Base-by-base conservation (phyloP, 768 basidiomycete genomes). In the Termitomyces sp. region DNA sequence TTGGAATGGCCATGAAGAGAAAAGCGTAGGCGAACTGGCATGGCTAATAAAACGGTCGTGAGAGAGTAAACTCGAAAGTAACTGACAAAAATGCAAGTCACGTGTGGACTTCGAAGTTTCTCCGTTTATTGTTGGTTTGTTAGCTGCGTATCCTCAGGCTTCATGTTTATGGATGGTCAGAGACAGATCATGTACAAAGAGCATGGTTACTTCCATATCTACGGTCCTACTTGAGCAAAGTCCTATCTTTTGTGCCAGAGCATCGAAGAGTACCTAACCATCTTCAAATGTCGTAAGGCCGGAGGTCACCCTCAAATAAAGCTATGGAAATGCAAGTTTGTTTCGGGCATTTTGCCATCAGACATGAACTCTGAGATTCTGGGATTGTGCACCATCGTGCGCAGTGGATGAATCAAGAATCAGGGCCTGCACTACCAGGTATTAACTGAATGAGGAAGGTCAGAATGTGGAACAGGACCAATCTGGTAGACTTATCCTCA, bases 21-120 rank as follows among this genome's bases (percentile, higher is more conserved):
- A 66, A 96, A 79, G 43, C 94, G 87, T 45, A 98, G 76, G 63
- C 93, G 87, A 63, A 96, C 80, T 45, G 89, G 78, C 94, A 95
- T 96, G 51, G 63, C n/a, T 56, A 42, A 33, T n/a, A 35, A 5
- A 26, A n/a, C n/a, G n/a, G 23, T 44, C n/a, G 42, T 30, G 7
- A 38, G n/a, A n/a, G n/a, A n/a, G n/a, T n/a, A n/a, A n/a, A n/a
- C n/a, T n/a, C n/a, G n/a, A n/a, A n/a, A n/a, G n/a, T 11, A 12
- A 6, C 3, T 31, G 8, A 33, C 49, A 60, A 51, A 60, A 50
- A 50, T 30, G 21, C 2, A 43, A 17, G 49, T 60, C 60, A 60
- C 60, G 60, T 60, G 51, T 5, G 15, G 17, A 17, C 26, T 10
- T 2, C 37, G 37, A 17, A 3, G 14, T 38, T 15, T 7, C 6